Base-by-base conservation (phyloP, 176 grass and related monocot species). In the Triticum turgidum region DNA sequence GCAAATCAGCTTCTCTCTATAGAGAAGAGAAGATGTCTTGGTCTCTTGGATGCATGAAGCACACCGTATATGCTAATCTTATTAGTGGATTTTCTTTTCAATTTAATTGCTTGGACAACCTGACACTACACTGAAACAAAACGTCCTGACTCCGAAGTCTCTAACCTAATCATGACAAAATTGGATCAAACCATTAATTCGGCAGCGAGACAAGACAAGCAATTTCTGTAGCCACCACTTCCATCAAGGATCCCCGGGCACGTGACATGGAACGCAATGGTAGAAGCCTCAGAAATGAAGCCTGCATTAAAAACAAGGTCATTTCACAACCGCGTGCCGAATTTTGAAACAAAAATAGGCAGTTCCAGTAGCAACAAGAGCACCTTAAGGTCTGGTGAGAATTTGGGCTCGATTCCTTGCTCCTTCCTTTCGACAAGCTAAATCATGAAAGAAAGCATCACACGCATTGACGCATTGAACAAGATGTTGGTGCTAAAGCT, bases 261-360 rank as follows among this genome's bases (percentile, higher is more conserved):
- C 95, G 84, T 45, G 95, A 98, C 69, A 98, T 89, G 8, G 92
- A 90, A 47, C 95, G 95, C 76, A 98, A 70, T 6, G 95, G 95
- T 58, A 98, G 80, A 86, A 95, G 61, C 86, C 87, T 95, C 17
- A 92, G 47, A 80, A 98, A 90, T 51, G 91, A 88, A 89, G 95
- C 95, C 89, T 98, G 85, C 4, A 79, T 85, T 49, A 18, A 73
- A 83, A 78, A 89, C 41, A 9, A 7, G 10, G 63, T 74, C 25
- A 80, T 39, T 72, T 10, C 44, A 18, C 30, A n/a, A 33, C 20
- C 5, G 30, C 27, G 13, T 5, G 12, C n/a, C 1, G 79, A 82
- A 79, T 18, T 51, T 47, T 5, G 25, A 25, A 70, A 14, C 10
- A 38, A 4, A 38, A 63, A 2, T 7, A 47, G 29, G 22, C 6